Base-by-base conservation (phyloP, 257 asterid species). In the Fraxinus anomala region DNA sequence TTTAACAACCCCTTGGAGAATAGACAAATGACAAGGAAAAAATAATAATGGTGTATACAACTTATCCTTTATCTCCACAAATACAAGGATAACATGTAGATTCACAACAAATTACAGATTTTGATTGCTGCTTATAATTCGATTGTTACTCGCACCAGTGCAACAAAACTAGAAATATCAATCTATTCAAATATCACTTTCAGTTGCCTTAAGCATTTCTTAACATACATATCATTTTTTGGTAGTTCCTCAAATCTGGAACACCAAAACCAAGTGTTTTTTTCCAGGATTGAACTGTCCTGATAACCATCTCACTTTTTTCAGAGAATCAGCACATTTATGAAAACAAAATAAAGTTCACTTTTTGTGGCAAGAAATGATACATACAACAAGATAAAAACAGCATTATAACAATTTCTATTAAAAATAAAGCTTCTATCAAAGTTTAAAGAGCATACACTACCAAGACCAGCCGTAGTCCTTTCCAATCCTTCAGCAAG, bases 401-500 rank as follows among this genome's bases (percentile, higher is more conserved):
- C 14, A 63, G 19, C 17, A 23, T 24, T 1, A 26, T 10, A 9
- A 9, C 8, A 12, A 63, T 26, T 23, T 9, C 69, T 56, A 24
- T 1, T 10, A 11, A 63, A 26, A 11, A 26, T 1, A 11, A 26
- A 63, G 69, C 69, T 63, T 63, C 36, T 9, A 26, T 11, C 33
- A 77, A 79, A 73, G 77, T 75, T 83, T 39, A 76, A 82, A 69
- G 17, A 83, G 85, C 96, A 77, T 89, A 95, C 99, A 88, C 99
- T 96, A 86, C 99, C 99, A 80, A 96, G 81, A 80, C 99, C 98
- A 85, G 99, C 99, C 63, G 99, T 83, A 47, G 99, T 96, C 94
- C 88, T 88, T 90, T 89, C 91, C 90, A 93, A 83, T 79, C 99
- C 98, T 88, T 95, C 92, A 77, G 97, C 97, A 67, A 95, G 97